Evolutionary conservation across 371 early-diverging fungal genomes (phyloP).

Genomic region (Quaeritorhiza haematococci): DNA sequence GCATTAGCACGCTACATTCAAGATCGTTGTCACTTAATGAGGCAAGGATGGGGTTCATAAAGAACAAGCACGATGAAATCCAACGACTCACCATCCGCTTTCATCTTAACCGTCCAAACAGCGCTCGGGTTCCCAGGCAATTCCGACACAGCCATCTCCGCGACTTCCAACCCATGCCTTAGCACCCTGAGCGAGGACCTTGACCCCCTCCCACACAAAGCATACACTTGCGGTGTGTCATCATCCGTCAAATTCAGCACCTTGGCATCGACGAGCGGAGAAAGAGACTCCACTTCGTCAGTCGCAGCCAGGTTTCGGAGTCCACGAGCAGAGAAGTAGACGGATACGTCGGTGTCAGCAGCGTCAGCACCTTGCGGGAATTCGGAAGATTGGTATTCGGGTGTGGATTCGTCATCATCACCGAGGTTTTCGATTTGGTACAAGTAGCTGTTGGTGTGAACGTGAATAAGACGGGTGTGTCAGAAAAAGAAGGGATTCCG

Average conservation of each 20-base stretch:
- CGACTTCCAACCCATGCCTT: slow-evolving; percentile 87
- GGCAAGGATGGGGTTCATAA: not conserved
- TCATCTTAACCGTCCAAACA: slow-evolving; percentile 87
- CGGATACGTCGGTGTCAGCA: slow-evolving; percentile 40
- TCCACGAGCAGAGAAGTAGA: slow-evolving; percentile 74
- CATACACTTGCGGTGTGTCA: slow-evolving; percentile 89
- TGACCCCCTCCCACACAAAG: slow-evolving; percentile 80
- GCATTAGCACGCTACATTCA: not conserved
- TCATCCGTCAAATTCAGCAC: slow-evolving; percentile 85
- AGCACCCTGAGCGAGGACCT: slow-evolving; percentile 80
- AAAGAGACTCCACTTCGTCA: slow-evolving; percentile 81
- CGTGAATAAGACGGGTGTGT: not conserved
- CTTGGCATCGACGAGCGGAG: slow-evolving; percentile 67
- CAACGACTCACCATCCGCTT: slow-evolving; percentile 35
- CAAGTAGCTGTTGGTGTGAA: slow-evolving; percentile 49
- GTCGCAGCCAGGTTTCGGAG: slow-evolving; percentile 80
- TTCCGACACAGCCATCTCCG: slow-evolving; percentile 86
- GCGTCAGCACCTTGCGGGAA: slow-evolving; percentile 54
- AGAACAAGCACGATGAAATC: not conserved
- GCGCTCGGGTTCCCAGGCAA: slow-evolving; percentile 91
- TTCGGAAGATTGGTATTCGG: slow-evolving; percentile 68
- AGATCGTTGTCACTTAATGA: no score
- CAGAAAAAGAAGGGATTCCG: not conserved
- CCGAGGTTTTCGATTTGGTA: slow-evolving; percentile 92
- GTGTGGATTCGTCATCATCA: slow-evolving; percentile 74